Conservation (phyloP, 176 grass and related monocot genomes). For the Ananas comosus region DNA sequence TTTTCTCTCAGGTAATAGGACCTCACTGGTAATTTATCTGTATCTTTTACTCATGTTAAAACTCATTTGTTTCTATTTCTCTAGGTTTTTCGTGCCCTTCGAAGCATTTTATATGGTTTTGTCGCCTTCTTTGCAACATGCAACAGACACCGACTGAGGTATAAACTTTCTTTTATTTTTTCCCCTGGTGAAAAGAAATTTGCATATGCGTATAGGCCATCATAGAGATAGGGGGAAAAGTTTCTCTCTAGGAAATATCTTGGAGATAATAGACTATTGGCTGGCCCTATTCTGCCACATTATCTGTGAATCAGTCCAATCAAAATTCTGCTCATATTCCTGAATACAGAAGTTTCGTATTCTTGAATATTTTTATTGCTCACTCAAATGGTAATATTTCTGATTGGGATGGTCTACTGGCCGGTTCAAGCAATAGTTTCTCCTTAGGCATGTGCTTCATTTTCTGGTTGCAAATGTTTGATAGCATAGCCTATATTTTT, state of each 20-base stretch:
- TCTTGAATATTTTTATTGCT: too few relatives aligned
- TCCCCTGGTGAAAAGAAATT: not conserved
- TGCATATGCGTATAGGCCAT: not conserved
- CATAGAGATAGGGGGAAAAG: not conserved
- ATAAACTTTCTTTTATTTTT: conserved; percentile 18
- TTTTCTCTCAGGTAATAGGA: conserved; percentile 71
- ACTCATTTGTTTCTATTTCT: conserved; percentile 22
- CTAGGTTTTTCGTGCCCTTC: conserved; percentile 79
- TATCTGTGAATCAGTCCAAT: too few relatives aligned
- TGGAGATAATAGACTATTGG: not conserved
- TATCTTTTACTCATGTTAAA: not conserved
- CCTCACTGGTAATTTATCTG: not conserved
- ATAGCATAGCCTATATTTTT: not conserved
- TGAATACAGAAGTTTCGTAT: too few relatives aligned
- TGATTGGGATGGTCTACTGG: too few relatives aligned
- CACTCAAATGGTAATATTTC: too few relatives aligned
- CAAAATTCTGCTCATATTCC: too few relatives aligned
- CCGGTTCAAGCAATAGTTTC: too few relatives aligned
- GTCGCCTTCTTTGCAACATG: conserved; percentile 91
- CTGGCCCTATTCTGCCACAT: too few relatives aligned
- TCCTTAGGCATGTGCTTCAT: not conserved
- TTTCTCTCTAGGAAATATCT: not conserved
- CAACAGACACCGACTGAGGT: conserved; percentile 95
- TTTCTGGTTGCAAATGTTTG: not conserved
- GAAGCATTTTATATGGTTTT: conserved; percentile 94